Evolutionary conservation across 2,329 filamentous ascomycete species (phyloP), one percentile per base, ranked within the genome.

Genomic region (Xylariaceae sp.): DNA sequence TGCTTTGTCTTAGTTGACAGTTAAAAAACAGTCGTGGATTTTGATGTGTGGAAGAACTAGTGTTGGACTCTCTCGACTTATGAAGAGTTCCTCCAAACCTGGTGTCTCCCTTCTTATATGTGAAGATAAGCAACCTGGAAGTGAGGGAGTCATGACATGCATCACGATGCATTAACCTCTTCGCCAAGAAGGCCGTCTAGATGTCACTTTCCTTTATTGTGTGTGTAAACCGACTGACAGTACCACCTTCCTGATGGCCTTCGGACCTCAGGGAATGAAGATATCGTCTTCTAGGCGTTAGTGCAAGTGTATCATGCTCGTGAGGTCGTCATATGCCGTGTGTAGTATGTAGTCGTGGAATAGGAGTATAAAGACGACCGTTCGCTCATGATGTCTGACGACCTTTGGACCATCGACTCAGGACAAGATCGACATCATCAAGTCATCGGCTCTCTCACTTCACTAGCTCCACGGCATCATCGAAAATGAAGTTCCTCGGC

Each of bases 401-500:
- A 64, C 59, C 53, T 47, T 60, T 47, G 51, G 57, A 53, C 53
- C 45, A 51, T 65, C 59, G 56, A 56, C 57, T 62, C 18, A 35
- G 11, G 9, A 56, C 60, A 65, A 64, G 64, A 61, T 64, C 58
- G 57, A 57, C 58, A 55, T 64, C 58, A 56, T 64, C 64, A 47
- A 64, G 54, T 54, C 61, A 64, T 34, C 49, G 54, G 53, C 53
- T 35, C 53, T 35, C 53, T 53, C 47, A 39, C 51, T 53, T 54
- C 48, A 56, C 47, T 18, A 51, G 53, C 44, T 52, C 45, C 57
- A 17, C 51, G 61, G 56, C 5, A 30, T 39, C 18, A 50, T 15
- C 57, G 5, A 75, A 63, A 48, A 78, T 77, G 76, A 77, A 76
- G 72, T 72, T 75, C 67, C 62, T 76, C 64, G 53, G 69, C 45